phyloP scores from a whole-genome alignment of 805 yeast genomes.

The Lachancea sp. region DNA sequence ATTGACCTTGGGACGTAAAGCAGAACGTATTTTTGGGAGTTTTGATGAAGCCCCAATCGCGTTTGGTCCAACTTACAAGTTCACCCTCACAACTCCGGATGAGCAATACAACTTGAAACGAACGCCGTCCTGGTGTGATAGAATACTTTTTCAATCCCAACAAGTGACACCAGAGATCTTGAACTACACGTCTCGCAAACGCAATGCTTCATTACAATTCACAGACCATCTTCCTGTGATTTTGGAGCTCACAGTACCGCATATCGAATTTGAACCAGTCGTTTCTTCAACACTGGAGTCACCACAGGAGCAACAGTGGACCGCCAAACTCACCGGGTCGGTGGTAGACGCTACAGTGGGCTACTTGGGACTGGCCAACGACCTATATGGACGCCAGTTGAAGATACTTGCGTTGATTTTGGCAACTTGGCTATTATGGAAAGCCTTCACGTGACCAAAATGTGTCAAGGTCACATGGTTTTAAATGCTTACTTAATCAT shows the following conservation, averaged over 20 bases:
- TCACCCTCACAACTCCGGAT: slow-evolving; percentile 36
- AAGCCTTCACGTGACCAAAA: slow-evolving; percentile 2
- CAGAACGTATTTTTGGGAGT: slow-evolving; percentile 48
- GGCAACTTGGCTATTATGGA: background rate
- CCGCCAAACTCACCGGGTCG: slow-evolving; percentile 8
- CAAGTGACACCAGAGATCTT: slow-evolving; percentile 24
- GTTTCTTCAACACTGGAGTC: background rate
- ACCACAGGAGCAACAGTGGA: background rate
- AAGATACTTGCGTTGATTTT: background rate
- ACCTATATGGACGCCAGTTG: slow-evolving; percentile 2
- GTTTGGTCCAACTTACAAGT: slow-evolving; percentile 82
- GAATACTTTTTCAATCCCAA: slow-evolving; percentile 57
- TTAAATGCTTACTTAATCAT: too few relatives aligned
- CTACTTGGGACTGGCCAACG: slow-evolving; percentile 23
- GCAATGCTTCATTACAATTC: slow-evolving; percentile 34
- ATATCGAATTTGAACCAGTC: background rate
- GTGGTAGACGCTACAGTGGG: slow-evolving; percentile 21
- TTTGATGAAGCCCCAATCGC: slow-evolving; percentile 58
- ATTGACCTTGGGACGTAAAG: slow-evolving; percentile 25
- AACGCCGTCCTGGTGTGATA: slow-evolving; percentile 86
- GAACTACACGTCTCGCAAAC: slow-evolving; percentile 42
- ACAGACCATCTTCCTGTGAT: slow-evolving; percentile 85
- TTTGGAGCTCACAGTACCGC: slow-evolving; percentile 44
- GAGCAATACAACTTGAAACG: slow-evolving; percentile 52
- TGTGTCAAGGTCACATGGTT: too few relatives aligned